Conservation (phyloP, 352 stramenopile genomes). For the Pythium sukuiense region DNA sequence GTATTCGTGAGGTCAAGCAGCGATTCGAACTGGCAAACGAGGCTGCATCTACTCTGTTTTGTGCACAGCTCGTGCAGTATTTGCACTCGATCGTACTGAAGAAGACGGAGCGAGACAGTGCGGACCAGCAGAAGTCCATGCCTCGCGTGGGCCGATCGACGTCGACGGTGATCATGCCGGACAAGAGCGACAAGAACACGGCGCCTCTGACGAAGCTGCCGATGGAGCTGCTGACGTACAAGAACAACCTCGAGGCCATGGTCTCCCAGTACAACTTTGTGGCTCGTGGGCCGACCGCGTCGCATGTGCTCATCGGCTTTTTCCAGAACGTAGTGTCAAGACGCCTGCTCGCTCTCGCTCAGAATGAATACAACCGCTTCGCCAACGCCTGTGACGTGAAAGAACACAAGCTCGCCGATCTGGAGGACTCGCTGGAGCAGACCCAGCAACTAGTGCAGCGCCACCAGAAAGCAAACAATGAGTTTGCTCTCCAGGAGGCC, state of each 20-base stretch:
- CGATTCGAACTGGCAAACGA: slow-evolving; percentile 69
- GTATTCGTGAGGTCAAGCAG: slow-evolving; percentile 40
- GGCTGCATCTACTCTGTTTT: slow-evolving; percentile 64
- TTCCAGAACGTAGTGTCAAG: slow-evolving; percentile 52
- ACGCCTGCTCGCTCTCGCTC: slow-evolving; percentile 43
- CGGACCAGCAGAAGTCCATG: slow-evolving; percentile 49
- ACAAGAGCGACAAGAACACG: slow-evolving; percentile 25
- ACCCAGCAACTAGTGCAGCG: slow-evolving; percentile 49
- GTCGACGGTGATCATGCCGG: slow-evolving; percentile 52
- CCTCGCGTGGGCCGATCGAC: slow-evolving; percentile 43
- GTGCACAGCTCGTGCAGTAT: slow-evolving; percentile 60
- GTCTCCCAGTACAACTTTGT: slow-evolving; percentile 81
- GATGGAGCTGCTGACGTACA: slow-evolving; percentile 73
- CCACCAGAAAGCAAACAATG: slow-evolving; percentile 45
- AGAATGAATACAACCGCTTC: slow-evolving; percentile 69
- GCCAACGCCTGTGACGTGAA: slow-evolving; percentile 48
- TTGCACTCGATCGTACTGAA: slow-evolving; percentile 65
- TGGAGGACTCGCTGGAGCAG: slow-evolving; percentile 48
- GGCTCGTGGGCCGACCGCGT: slow-evolving; percentile 49
- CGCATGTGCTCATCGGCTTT: slow-evolving; percentile 56
- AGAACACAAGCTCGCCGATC: slow-evolving; percentile 43
- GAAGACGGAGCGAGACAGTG: slow-evolving; percentile 67
- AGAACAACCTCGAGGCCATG: slow-evolving; percentile 77
- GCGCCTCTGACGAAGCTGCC: slow-evolving; percentile 50
- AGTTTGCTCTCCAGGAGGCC: slow-evolving; percentile 51